These are phyloP conservation scores for Verticillium nonalfalfae DNA, from an alignment of 2,329 filamentous ascomycete genomes.

Conservation along the genomic window DNA sequence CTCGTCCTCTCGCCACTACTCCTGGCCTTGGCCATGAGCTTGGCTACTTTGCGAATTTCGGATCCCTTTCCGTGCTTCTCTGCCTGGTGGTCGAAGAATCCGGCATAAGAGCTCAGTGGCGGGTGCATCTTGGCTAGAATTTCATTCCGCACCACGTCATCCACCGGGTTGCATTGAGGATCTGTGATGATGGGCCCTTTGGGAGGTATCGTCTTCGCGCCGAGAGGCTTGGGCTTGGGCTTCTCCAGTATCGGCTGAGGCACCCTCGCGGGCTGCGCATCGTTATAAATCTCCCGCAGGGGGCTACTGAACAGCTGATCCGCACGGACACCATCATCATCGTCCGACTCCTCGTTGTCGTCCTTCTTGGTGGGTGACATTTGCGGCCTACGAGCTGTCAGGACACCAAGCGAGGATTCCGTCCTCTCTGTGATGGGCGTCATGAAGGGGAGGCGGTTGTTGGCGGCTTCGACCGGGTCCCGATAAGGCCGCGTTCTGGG, in stretches of 20 bases:
- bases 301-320: constrained; percentile 59
- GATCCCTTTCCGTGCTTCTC: constrained; percentile 58
- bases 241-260: constrained; percentile 45
- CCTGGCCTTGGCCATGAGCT: constrained; percentile 52
- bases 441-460: constrained; percentile 95
- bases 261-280: constrained; percentile 39
- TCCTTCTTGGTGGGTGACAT: constrained; percentile 5
- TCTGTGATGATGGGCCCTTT: constrained; percentile 77
- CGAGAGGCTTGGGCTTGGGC: constrained; percentile 32
- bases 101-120: constrained; percentile 65
- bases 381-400: constrained; percentile 10
- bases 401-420: constrained; percentile 66
- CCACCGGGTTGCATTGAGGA: constrained; percentile 80
- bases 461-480: constrained; percentile 71
- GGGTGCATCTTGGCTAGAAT: constrained; percentile 73
- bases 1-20: constrained; percentile 56
- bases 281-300: constrained; percentile 57
- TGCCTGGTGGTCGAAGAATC: constrained; percentile 69
- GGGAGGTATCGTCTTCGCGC: constrained; percentile 33
- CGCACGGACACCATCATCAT: constrained; percentile 21
- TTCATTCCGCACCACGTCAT: constrained; percentile 63
- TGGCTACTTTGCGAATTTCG: constrained; percentile 79
- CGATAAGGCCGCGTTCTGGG: constrained; percentile 74
- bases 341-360: constrained; percentile 18
- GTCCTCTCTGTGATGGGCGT: constrained; percentile 96